A percentile compares a stretch with the other conserved stretches of the same genome.
Evolutionary conservation across 1,284 basidiomycete genomes (phyloP).

Genomic region (Pholiota adiposa): DNA sequence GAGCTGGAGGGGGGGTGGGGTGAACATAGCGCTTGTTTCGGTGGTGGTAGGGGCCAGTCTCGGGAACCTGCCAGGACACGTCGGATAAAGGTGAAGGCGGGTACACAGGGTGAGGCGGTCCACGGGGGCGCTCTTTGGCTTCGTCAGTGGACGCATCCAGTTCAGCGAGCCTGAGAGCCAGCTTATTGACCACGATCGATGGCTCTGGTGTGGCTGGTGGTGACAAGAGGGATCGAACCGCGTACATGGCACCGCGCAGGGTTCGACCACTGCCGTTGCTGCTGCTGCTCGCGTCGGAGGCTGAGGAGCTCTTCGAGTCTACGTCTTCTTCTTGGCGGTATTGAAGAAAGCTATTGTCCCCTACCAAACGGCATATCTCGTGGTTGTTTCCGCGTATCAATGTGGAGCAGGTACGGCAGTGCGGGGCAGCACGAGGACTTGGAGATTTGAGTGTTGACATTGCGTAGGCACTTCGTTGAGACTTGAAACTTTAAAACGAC

Average conservation of each 20-base stretch:
- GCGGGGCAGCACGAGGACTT: constrained; percentile 13
- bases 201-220: constrained; percentile 16
- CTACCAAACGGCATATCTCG: not conserved
- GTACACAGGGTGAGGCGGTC: constrained; percentile 7
- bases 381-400: constrained; percentile 18
- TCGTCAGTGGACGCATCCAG: not conserved
- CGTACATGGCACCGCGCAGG: not conserved
- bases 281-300: not conserved
- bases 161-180: not conserved
- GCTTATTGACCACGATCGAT: not conserved
- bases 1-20: too few relatives aligned
- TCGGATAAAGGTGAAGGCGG: constrained; percentile 10
- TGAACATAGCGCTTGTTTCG: constrained; percentile 16
- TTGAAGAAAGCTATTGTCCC: not conserved
- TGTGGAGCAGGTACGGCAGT: constrained; percentile 17
- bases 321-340: constrained; percentile 7
- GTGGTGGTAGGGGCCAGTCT: constrained; percentile 18
- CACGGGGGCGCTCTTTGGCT: not conserved
- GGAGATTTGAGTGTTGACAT: not conserved
- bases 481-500: not conserved
- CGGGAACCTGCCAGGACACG: constrained; percentile 18
- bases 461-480: constrained; percentile 7
- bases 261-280: not conserved
- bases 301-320: constrained; percentile 1
- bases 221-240: constrained; percentile 8